Base-by-base conservation (phyloP, 371 early-diverging fungal species). In the Actinomucor elegans region DNA sequence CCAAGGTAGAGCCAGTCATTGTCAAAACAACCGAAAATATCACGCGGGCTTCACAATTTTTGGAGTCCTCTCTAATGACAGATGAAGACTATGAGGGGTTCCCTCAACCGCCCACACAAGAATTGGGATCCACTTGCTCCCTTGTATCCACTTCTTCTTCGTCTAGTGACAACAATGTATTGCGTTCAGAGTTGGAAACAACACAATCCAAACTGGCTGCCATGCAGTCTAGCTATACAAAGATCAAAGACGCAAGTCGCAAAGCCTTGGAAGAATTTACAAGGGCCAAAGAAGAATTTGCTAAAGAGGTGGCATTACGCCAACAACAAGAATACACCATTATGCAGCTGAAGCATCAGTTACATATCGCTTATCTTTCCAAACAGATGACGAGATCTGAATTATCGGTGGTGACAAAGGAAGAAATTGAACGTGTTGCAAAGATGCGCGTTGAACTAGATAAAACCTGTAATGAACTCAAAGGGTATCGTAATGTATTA, bases 251-350 rank as follows among this genome's bases (percentile, higher is more conserved):
- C 10, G 79, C 73, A 9, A 72, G 73, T 24, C 58, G 70, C 34
- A 54, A 64, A 12, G 78, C 75, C 4, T 28, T 78, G 41, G 73
- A 78, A 5, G 75, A 78, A 37, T 66, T 78, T 17, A 60, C 60
- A 11, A 43, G 61, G 11, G 74, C 76, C 26, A 73, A 73, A 43
- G 73, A 72, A 48, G 75, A 78, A 28, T 75, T 71, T 41, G 51
- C 69, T 3, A 78, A 73, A 34, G 79, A 78, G 48, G 61, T 64
- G 0, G 31, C 54, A 3, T 44, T 71, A n/a, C 68, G 75, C 11
- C 71, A 75, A 48, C 57, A 71, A 15, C 68, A 70, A 38, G 79
- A 78, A 38, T 49, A 55, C 12, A 63, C 59, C 4, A 66, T 71
- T 6, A 29, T 43, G 4, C 69, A 71, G 32, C 37, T 78, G 29